Evolutionary conservation across 164 flowering plant genomes (phyloP).

Genomic region (Umbilicus rupestris): DNA sequence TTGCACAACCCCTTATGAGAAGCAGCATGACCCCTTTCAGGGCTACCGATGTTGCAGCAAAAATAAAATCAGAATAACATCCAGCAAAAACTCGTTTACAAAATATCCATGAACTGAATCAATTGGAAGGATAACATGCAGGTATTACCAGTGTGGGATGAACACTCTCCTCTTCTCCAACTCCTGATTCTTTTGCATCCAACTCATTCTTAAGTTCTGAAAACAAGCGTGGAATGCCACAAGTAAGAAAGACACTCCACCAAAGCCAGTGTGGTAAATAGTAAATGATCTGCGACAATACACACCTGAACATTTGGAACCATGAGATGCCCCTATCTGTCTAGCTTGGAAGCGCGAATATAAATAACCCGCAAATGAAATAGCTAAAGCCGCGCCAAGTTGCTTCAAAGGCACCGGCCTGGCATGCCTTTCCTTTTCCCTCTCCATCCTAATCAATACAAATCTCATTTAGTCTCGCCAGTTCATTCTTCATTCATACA

Average conservation of each 20-base stretch:
- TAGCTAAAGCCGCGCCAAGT: slow-evolving; percentile 65
- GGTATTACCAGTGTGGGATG: background rate
- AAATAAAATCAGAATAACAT: too few relatives aligned
- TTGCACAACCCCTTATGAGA: too few relatives aligned
- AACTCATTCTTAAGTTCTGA: background rate
- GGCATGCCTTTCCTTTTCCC: slow-evolving; percentile 27
- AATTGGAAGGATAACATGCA: background rate
- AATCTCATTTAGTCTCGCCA: background rate
- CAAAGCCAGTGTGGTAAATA: background rate
- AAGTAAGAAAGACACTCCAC: background rate
- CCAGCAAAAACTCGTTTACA: too few relatives aligned
- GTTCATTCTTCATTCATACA: background rate
- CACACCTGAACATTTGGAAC: slow-evolving; percentile 6
- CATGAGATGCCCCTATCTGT: slow-evolving; percentile 14
- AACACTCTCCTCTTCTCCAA: background rate
- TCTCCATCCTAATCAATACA: slow-evolving; percentile 15
- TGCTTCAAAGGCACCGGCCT: slow-evolving; percentile 35
- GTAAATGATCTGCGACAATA: background rate
- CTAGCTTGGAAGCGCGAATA: slow-evolving; percentile 30
- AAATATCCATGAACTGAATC: background rate
- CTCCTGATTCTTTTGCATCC: background rate
- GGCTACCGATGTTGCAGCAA: too few relatives aligned
- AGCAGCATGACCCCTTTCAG: too few relatives aligned
- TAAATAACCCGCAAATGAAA: slow-evolving; percentile 63
- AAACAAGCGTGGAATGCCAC: background rate